phyloP scores from a whole-genome alignment of 805 yeast genomes.

The Cyberlindnera bimundalis region DNA sequence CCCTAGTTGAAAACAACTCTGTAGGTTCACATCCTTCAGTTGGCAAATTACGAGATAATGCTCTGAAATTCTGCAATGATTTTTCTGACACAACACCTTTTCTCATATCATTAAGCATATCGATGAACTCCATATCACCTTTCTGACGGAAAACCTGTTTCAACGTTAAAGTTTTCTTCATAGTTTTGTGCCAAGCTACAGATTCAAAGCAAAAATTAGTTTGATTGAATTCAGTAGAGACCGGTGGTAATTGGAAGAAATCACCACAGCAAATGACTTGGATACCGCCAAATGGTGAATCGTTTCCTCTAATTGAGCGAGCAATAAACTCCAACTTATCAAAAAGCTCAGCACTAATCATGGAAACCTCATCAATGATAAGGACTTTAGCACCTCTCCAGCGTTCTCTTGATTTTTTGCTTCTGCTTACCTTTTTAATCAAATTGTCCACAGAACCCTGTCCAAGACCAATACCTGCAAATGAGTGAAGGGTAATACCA shows the following conservation, averaged over 20 bases:
- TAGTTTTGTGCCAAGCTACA: slow-evolving; percentile 55
- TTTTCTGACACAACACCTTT: slow-evolving; percentile 51
- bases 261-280: slow-evolving; percentile 78
- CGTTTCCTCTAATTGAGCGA: slow-evolving; percentile 41
- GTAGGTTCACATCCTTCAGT: slow-evolving; percentile 67
- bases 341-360: slow-evolving; percentile 69
- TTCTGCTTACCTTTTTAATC: slow-evolving; percentile 49
- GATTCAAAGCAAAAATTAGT: slow-evolving; percentile 63
- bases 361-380: slow-evolving; percentile 74
- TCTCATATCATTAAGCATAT: slow-evolving; percentile 75
- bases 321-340: slow-evolving; percentile 65
- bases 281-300: slow-evolving; percentile 73
- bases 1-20: slow-evolving; percentile 67
- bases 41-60: slow-evolving; percentile 49
- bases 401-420: slow-evolving; percentile 43
- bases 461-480: slow-evolving; percentile 76
- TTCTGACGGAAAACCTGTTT: slow-evolving; percentile 72
- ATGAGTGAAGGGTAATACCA: slow-evolving; percentile 74
- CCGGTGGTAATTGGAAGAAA: slow-evolving; percentile 81
- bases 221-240: slow-evolving; percentile 30
- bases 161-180: slow-evolving; percentile 55
- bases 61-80: slow-evolving; percentile 47
- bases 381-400: slow-evolving; percentile 60
- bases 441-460: slow-evolving; percentile 45
- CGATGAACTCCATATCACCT: slow-evolving; percentile 65